Conservation (phyloP, 306 rosid species). For the Ormosia emarginata region DNA sequence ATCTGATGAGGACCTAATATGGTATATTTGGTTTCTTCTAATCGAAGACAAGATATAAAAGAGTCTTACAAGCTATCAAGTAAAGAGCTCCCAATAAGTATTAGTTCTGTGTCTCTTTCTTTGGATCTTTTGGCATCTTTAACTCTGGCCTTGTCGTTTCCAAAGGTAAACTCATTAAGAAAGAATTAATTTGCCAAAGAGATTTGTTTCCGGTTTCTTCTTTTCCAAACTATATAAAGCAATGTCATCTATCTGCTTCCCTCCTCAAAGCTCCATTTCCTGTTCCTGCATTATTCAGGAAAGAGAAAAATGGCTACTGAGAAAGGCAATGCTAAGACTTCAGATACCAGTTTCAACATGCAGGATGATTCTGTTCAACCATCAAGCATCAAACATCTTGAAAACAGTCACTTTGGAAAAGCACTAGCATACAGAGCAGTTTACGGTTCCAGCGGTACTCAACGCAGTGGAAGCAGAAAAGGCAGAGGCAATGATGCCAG, state of each 20-base stretch:
- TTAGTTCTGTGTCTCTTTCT: background rate
- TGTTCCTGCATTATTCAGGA: background rate
- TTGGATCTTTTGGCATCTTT: conserved; percentile 30
- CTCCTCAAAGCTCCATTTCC: background rate
- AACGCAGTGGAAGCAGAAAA: conserved; percentile 33
- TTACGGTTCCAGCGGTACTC: conserved; percentile 13
- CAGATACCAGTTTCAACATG: conserved; percentile 4
- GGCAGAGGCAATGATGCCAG: conserved; percentile 19
- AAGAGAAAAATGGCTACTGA: conserved; percentile 33
- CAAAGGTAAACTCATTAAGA: conserved; percentile 10
- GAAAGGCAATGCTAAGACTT: conserved; percentile 30
- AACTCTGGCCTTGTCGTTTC: conserved; percentile 17
- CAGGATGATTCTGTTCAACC: background rate
- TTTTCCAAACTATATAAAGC: conserved; percentile 29
- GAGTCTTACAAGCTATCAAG: background rate
- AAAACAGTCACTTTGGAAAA: conserved; percentile 38
- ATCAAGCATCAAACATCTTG: conserved; percentile 3
- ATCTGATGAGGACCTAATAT: background rate
- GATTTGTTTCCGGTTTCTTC: background rate
- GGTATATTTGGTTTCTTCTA: conserved; percentile 41
- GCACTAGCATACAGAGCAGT: conserved; percentile 57
- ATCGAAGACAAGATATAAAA: conserved; percentile 26
- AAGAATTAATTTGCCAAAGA: background rate
- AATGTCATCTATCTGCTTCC: background rate
- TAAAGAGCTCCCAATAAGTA: conserved; percentile 13